Percentiles rank a stretch among this genome's conserved stretches.
phyloP scores from a whole-genome alignment of 352 stramenopile genomes.

The Phytophthora quininea region DNA sequence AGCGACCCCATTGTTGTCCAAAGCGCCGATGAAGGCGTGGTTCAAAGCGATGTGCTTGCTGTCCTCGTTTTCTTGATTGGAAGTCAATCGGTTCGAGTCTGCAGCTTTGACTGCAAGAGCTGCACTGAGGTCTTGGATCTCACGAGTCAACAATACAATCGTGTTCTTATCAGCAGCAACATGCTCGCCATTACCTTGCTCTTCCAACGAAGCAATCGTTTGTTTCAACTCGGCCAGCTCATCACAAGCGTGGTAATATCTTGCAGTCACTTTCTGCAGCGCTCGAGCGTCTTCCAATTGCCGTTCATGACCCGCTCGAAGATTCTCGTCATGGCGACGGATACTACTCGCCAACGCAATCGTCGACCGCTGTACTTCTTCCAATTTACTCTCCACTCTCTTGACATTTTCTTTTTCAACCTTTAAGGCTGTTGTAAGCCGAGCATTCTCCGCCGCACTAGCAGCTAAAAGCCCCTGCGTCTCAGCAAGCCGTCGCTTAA shows the following conservation, averaged over 20 bases:
- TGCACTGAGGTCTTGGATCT: slow-evolving; percentile 58
- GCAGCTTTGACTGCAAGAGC: slow-evolving; percentile 9
- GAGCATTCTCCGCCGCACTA: slow-evolving; percentile 52
- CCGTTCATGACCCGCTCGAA: slow-evolving; percentile 63
- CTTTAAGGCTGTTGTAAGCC: slow-evolving; percentile 32
- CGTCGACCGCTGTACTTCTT: slow-evolving; percentile 58
- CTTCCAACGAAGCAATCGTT: slow-evolving; percentile 67
- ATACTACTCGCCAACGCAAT: slow-evolving; percentile 66
- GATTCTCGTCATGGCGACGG: slow-evolving; percentile 74
- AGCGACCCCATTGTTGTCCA: slow-evolving; percentile 40
- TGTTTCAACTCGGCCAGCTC: slow-evolving; percentile 77
- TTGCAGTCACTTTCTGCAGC: slow-evolving; percentile 56
- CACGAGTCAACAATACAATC: slow-evolving; percentile 61
- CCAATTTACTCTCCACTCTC: slow-evolving; percentile 36
- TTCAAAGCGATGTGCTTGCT: slow-evolving; percentile 29
- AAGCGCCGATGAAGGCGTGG: slow-evolving; percentile 38
- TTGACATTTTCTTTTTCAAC: slow-evolving; percentile 36
- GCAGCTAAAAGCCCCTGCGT: slow-evolving; percentile 62
- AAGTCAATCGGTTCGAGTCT: background rate
- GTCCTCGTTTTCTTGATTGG: slow-evolving; percentile 9
- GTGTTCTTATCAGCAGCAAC: slow-evolving; percentile 70
- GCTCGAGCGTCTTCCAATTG: slow-evolving; percentile 57
- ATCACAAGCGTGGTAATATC: slow-evolving; percentile 74
- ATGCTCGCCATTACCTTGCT: slow-evolving; percentile 72
- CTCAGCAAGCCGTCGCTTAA: slow-evolving; percentile 56